A percentile compares a stretch with the other conserved stretches of the same genome.
These are phyloP conservation scores for Plectranthus barbatus DNA, from an alignment of 257 asterid genomes.

Conservation along the genomic window DNA sequence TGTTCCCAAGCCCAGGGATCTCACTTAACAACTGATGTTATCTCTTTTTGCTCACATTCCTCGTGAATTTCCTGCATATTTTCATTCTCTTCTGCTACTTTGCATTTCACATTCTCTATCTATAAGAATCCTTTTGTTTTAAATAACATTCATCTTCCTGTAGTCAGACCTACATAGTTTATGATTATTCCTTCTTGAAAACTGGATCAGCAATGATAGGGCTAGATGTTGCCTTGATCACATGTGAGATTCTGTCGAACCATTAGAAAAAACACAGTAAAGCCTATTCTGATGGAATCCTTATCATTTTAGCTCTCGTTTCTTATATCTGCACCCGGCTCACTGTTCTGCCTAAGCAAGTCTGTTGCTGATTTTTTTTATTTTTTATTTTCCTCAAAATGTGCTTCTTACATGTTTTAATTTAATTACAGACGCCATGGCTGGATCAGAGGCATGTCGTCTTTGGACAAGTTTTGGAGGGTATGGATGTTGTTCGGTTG, in stretches of 20 bases:
- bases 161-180: background rate
- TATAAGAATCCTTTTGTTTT: background rate
- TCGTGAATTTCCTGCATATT: background rate
- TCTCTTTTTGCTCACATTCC: background rate
- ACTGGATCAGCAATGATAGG: background rate
- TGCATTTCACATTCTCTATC: background rate
- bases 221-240: background rate
- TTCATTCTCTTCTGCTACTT: background rate
- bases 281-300: background rate
- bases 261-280: background rate
- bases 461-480: conserved; percentile 95
- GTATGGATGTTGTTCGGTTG: conserved; percentile 69
- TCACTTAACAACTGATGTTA: background rate
- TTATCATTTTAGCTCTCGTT: background rate
- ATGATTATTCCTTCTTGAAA: background rate
- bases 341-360: background rate
- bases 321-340: background rate
- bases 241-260: background rate
- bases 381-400: too few species aligned
- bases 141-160: background rate
- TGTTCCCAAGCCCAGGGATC: background rate
- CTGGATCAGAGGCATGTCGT: conserved; percentile 83
- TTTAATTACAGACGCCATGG: conserved; percentile 80
- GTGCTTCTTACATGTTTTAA: conserved; percentile 2
- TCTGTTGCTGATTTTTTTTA: too few species aligned